Conservation (phyloP, 306 rosid species). For the Spatholobus suberectus region DNA sequence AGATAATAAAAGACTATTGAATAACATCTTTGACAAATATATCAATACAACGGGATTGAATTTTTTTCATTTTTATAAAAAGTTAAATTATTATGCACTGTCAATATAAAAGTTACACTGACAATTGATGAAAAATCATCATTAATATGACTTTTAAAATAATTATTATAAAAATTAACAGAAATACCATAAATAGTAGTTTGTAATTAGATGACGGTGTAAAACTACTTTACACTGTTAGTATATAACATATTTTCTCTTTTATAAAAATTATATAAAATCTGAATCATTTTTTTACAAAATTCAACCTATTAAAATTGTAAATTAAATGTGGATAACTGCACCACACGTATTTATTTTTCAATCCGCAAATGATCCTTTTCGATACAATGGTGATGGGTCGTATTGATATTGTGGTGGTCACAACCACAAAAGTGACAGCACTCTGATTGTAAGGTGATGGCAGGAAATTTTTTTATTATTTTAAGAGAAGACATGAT, state of each 20-base stretch:
- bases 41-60: background rate
- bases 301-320: background rate
- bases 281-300: background rate
- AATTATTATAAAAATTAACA: too few species aligned
- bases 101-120: too few species aligned
- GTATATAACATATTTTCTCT: too few species aligned
- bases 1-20: too few species aligned
- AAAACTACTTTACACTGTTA: too few species aligned
- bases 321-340: background rate
- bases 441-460: background rate
- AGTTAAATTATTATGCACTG: too few species aligned
- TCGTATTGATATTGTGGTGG: constrained; percentile 3
- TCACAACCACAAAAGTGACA: constrained; percentile 1
- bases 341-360: background rate
- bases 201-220: too few species aligned
- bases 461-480: background rate
- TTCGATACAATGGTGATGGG: background rate
- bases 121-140: too few species aligned
- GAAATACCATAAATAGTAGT: too few species aligned
- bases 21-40: too few species aligned
- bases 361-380: background rate
- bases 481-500: background rate
- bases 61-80: background rate
- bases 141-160: too few species aligned
- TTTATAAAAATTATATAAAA: background rate